phyloP scores from a whole-genome alignment of 1,284 basidiomycete species.

The Blastosporella zonata region DNA sequence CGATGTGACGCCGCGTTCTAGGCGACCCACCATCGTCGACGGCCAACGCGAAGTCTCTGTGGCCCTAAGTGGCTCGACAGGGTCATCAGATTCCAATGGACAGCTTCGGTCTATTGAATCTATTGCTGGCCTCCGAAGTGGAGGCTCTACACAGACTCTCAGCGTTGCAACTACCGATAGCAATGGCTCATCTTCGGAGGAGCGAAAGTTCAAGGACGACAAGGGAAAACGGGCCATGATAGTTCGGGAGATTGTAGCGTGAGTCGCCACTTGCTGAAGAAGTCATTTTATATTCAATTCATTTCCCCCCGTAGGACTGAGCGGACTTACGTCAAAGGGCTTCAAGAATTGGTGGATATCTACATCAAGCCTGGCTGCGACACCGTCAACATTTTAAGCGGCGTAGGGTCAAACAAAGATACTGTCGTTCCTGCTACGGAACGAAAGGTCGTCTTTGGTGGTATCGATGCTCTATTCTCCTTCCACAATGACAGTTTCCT shows the following conservation, averaged over 20 bases:
- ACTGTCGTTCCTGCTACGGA: conserved; percentile 85
- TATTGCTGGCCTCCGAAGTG: conserved; percentile 54
- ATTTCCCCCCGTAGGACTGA: conserved; percentile 66
- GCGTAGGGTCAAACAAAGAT: conserved; percentile 73
- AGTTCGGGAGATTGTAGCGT: conserved; percentile 85
- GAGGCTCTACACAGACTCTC: conserved; percentile 58
- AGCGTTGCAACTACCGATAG: conserved; percentile 77
- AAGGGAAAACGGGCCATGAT: conserved; percentile 76
- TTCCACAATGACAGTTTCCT: conserved; percentile 94
- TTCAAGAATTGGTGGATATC: conserved; percentile 92
- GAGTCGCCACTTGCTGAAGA: conserved; percentile 30
- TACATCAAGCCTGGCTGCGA: conserved; percentile 88
- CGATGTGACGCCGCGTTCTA: conserved; percentile 46
- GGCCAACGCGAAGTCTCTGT: conserved; percentile 51
- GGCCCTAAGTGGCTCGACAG: conserved; percentile 39
- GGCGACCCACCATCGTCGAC: conserved; percentile 63
- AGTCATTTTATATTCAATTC: not conserved
- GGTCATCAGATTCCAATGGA: conserved; percentile 41
- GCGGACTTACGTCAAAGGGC: conserved; percentile 89
- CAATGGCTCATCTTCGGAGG: conserved; percentile 53
- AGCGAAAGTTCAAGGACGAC: conserved; percentile 88
- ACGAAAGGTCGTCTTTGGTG: conserved; percentile 90
- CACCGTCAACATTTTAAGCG: conserved; percentile 65
- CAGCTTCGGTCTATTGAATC: conserved; percentile 63
- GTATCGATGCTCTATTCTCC: conserved; percentile 85